phyloP scores from a whole-genome alignment of 305 asterid genomes.

The Fraxinus xanthoxyloides region DNA sequence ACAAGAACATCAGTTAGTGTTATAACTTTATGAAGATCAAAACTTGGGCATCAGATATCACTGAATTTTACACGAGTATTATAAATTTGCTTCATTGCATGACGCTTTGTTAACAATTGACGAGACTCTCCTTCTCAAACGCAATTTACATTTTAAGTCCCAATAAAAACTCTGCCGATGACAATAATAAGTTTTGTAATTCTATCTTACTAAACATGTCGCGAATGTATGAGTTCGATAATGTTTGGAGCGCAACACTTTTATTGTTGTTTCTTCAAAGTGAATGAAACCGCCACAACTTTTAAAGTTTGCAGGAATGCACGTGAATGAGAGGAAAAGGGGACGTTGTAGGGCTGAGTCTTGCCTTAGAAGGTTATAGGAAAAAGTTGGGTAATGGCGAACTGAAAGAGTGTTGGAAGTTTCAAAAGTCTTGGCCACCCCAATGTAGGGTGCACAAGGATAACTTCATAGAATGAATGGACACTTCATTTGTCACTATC shows the following conservation, averaged over 20 bases:
- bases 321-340: background rate
- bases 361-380: conserved; percentile 38
- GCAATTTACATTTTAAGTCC: too few relatives aligned
- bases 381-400: conserved; percentile 29
- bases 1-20: background rate
- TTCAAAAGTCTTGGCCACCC: background rate
- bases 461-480: background rate
- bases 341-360: conserved; percentile 8
- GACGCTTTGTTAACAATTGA: background rate
- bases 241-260: background rate
- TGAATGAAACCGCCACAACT: background rate
- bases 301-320: background rate
- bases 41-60: too few relatives aligned
- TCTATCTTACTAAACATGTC: background rate
- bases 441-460: background rate
- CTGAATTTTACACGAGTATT: background rate
- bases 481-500: background rate
- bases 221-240: background rate
- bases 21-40: background rate
- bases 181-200: background rate
- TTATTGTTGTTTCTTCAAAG: background rate
- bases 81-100: background rate
- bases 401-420: conserved; percentile 19
- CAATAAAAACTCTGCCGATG: background rate
- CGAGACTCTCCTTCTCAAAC: background rate